Percentiles rank a stretch among this genome's conserved stretches.
These are phyloP conservation scores for Podospora pseudocomata DNA, from an alignment of 495 filamentous ascomycete genomes.

Conservation along the genomic window DNA sequence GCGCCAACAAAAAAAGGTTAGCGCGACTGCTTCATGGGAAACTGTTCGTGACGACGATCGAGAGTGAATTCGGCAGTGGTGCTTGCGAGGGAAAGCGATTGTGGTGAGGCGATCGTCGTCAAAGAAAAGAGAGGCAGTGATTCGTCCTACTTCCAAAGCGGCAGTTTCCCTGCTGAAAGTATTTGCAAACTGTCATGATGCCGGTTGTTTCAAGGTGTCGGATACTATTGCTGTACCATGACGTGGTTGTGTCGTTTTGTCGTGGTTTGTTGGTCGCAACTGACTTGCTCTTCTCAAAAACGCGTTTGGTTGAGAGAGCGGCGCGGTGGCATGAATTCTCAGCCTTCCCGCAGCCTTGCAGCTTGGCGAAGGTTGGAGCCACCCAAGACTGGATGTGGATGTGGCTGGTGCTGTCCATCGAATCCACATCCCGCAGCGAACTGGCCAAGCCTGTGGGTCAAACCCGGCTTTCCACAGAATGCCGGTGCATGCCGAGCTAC, in stretches of 20 bases:
- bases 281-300: background rate
- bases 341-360: conserved; percentile 16
- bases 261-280: background rate
- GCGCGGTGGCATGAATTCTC: background rate
- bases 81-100: background rate
- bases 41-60: background rate
- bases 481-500: background rate
- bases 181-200: conserved; percentile 63
- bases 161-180: conserved; percentile 70
- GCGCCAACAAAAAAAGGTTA: conserved; percentile 5
- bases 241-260: background rate
- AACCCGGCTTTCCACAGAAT: background rate
- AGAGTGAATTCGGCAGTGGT: background rate
- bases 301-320: conserved; percentile 1
- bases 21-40: background rate
- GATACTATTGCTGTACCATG: background rate
- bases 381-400: background rate
- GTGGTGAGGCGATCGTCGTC: background rate
- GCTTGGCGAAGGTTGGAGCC: conserved; percentile 9
- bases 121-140: conserved; percentile 9
- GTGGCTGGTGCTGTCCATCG: background rate
- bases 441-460: background rate
- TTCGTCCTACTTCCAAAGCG: conserved; percentile 56
- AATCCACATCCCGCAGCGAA: background rate
- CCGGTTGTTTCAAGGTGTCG: background rate